These are phyloP conservation scores for Pythium pyrilobum DNA, from an alignment of 352 stramenopile genomes.

Conservation along the genomic window DNA sequence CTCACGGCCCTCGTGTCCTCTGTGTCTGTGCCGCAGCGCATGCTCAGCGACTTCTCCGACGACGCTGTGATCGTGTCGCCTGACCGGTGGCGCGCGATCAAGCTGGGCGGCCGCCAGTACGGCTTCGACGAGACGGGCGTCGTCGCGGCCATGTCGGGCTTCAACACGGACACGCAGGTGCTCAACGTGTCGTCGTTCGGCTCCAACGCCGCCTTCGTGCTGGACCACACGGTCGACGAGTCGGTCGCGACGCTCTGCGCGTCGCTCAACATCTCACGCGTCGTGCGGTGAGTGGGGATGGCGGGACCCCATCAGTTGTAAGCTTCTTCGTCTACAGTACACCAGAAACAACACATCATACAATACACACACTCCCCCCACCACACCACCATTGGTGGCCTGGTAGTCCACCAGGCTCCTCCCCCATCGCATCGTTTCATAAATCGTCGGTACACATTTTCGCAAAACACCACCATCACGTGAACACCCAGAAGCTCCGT, in stretches of 20 bases:
- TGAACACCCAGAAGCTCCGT: no score
- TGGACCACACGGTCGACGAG: slow-evolving; percentile 73
- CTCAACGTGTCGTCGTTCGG: slow-evolving; percentile 85
- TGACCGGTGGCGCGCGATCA: slow-evolving; percentile 83
- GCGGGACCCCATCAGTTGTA: neutral
- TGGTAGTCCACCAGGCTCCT: no score
- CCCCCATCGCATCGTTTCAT: no score
- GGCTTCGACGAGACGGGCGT: slow-evolving; percentile 86
- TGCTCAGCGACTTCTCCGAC: slow-evolving; percentile 58
- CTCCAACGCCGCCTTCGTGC: slow-evolving; percentile 78
- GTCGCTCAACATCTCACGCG: slow-evolving; percentile 60
- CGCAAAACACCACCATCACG: neutral
- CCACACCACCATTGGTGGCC: no score
- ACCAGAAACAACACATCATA: neutral
- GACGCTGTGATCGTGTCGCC: slow-evolving; percentile 76
- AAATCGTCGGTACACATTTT: slow-evolving; percentile 6
- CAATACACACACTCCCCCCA: no score
- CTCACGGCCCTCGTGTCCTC: no score
- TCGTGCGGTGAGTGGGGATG: slow-evolving; percentile 37
- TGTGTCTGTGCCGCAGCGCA: slow-evolving; percentile 27
- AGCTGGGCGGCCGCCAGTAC: slow-evolving; percentile 72
- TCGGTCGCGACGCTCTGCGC: slow-evolving; percentile 60
- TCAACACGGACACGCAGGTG: slow-evolving; percentile 72
- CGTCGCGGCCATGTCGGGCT: slow-evolving; percentile 81
- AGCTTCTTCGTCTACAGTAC: neutral